phyloP scores from a whole-genome alignment of 768 basidiomycete species.

The Leccinum broughii region DNA sequence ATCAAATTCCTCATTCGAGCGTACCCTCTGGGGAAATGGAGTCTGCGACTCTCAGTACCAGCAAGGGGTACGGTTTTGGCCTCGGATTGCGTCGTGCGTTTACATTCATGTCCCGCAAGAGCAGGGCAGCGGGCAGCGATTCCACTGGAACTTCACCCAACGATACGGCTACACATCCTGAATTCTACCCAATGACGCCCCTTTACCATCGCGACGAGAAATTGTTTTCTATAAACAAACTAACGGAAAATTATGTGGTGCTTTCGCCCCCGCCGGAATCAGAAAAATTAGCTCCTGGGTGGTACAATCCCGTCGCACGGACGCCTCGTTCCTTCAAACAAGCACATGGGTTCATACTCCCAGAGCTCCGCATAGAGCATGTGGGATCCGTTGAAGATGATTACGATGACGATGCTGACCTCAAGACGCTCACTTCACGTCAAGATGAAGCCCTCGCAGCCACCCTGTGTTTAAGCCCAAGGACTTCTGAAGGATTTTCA shows the following conservation, averaged over 20 bases:
- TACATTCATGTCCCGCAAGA: conserved; percentile 26
- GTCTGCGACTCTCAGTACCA: conserved; percentile 30
- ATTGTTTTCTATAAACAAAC: conserved; percentile 25
- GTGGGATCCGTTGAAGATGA: conserved; percentile 20
- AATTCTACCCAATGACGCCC: conserved; percentile 25
- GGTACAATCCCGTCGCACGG: conserved; percentile 27
- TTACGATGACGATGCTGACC: conserved; percentile 30
- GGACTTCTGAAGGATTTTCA: conserved; percentile 37
- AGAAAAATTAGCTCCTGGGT: conserved; percentile 36
- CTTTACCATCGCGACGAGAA: conserved; percentile 31
- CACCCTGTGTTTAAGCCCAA: conserved; percentile 46
- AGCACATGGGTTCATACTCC: conserved; percentile 20
- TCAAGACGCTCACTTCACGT: conserved; percentile 32
- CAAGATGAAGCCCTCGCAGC: conserved; percentile 41
- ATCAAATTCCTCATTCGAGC: conserved; percentile 8
- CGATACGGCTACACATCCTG: conserved; percentile 9
- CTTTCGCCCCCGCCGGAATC: conserved; percentile 27
- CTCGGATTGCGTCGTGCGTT: conserved; percentile 32
- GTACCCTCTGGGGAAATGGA: conserved; percentile 28
- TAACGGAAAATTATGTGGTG: conserved; percentile 20
- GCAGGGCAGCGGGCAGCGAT: conserved; percentile 17
- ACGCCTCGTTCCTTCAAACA: conserved; percentile 17
- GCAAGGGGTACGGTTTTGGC: conserved; percentile 36
- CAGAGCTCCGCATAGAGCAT: conserved; percentile 18
- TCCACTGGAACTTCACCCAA: conserved; percentile 22